These are phyloP conservation scores for Dactylonectria macrodidyma DNA, from an alignment of 2,329 filamentous ascomycete species.

Conservation along the genomic window DNA sequence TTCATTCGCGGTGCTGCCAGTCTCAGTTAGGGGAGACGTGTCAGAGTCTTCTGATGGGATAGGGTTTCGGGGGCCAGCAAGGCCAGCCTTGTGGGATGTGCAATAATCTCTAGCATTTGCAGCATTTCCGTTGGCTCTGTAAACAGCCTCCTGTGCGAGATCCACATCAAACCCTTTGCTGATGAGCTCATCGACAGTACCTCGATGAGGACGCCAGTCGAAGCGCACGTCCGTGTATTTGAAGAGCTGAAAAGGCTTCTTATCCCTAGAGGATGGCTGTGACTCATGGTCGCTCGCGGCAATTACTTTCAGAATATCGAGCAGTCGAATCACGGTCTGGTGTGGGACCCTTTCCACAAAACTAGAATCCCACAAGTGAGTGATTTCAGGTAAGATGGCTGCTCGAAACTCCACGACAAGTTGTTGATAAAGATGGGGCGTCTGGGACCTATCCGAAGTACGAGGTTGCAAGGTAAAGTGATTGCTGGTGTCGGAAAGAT, in stretches of 20 bases:
- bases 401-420: slow-evolving; percentile 90
- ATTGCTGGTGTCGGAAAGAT: slow-evolving; percentile 82
- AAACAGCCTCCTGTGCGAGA: slow-evolving; percentile 84
- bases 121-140: slow-evolving; percentile 80
- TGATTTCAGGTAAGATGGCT: slow-evolving; percentile 82
- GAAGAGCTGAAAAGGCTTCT: slow-evolving; percentile 60
- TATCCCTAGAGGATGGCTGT: slow-evolving; percentile 73
- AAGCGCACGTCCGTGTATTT: slow-evolving; percentile 62
- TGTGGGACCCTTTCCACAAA: slow-evolving; percentile 86
- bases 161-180: slow-evolving; percentile 63
- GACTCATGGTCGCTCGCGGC: slow-evolving; percentile 83
- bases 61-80: slow-evolving; percentile 75
- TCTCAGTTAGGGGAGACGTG: slow-evolving; percentile 50
- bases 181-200: slow-evolving; percentile 52
- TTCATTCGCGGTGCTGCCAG: slow-evolving; percentile 35
- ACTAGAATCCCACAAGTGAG: slow-evolving; percentile 86
- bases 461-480: slow-evolving; percentile 62
- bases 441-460: slow-evolving; percentile 58
- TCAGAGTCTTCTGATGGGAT: slow-evolving; percentile 74
- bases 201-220: slow-evolving; percentile 58
- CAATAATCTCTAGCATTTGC: slow-evolving; percentile 82
- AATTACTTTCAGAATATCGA: slow-evolving; percentile 87
- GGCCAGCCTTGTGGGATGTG: slow-evolving; percentile 70
- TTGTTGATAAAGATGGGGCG: slow-evolving; percentile 71
- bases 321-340: slow-evolving; percentile 81